These are phyloP conservation scores for Roridomyces roridus DNA, from an alignment of 768 basidiomycete genomes.

Conservation along the genomic window DNA sequence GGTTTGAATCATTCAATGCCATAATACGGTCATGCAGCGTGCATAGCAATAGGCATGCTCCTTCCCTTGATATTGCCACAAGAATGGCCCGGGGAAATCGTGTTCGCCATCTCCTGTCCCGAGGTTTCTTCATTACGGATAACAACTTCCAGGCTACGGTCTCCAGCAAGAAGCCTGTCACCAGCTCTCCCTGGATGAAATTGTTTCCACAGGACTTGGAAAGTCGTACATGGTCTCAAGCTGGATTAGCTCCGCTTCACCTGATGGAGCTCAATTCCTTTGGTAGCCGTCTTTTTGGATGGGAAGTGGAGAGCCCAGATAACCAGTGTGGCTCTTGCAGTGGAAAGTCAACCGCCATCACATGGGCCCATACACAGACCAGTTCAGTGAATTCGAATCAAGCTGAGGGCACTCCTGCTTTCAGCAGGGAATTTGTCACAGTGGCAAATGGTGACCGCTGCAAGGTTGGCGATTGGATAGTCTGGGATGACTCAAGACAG, in stretches of 20 bases:
- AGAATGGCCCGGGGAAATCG: constrained; percentile 24
- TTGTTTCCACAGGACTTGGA: not conserved
- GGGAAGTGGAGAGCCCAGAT: not conserved
- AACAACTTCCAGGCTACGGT: not conserved
- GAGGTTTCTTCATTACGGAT: constrained; percentile 16
- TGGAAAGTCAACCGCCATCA: not conserved
- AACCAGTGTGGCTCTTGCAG: not conserved
- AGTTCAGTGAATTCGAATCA: not conserved
- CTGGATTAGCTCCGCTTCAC: not conserved
- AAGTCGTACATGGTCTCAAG: constrained; percentile 3
- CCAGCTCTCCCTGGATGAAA: not conserved
- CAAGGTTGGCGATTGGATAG: not conserved
- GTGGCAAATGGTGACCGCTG: constrained; percentile 7
- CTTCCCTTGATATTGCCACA: constrained; percentile 29
- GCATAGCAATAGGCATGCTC: constrained; percentile 38
- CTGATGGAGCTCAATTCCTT: constrained; percentile 6
- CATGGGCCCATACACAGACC: not conserved
- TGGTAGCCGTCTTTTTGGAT: constrained; percentile 3
- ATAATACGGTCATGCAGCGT: constrained; percentile 32
- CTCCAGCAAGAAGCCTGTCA: not conserved
- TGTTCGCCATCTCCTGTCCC: constrained; percentile 26
- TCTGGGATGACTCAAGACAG: not conserved
- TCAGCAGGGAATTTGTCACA: not conserved
- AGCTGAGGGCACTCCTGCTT: not conserved
- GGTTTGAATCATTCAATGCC: constrained; percentile 47